Percentiles rank a stretch among this genome's conserved stretches.
Evolutionary conservation across 1,284 basidiomycete species (phyloP).

Genomic region (Malassezia restricta): DNA sequence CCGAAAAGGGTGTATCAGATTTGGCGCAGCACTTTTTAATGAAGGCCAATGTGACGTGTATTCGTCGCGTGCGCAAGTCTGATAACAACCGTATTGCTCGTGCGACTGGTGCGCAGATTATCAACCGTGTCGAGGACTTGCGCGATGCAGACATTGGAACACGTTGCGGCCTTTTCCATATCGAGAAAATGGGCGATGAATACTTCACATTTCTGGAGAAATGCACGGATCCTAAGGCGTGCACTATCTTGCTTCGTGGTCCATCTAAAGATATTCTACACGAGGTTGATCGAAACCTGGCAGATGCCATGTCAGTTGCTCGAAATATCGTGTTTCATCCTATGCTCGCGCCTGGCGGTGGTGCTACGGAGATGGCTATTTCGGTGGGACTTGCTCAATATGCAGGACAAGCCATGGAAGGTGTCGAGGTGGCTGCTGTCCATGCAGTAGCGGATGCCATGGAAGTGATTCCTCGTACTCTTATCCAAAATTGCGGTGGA

Average conservation of each 20-base stretch:
- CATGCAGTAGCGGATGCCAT: slow-evolving; percentile 86
- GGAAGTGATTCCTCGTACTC: slow-evolving; percentile 89
- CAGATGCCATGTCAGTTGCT: slow-evolving; percentile 93
- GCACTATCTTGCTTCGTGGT: slow-evolving; percentile 94
- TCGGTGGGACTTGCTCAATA: slow-evolving; percentile 75
- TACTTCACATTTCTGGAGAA: slow-evolving; percentile 87
- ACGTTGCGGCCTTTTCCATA: slow-evolving; percentile 81
- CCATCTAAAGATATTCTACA: slow-evolving; percentile 96
- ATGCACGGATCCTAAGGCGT: slow-evolving; percentile 86
- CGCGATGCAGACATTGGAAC: slow-evolving; percentile 84
- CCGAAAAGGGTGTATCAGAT: slow-evolving; percentile 91
- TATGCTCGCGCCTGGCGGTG: slow-evolving; percentile 76
- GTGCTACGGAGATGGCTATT: slow-evolving; percentile 96
- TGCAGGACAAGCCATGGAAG: slow-evolving; percentile 58
- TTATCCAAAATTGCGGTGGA: slow-evolving; percentile 90
- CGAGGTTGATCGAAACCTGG: slow-evolving; percentile 92
- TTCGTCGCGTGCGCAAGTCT: slow-evolving; percentile 89
- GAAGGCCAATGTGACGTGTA: slow-evolving; percentile 77
- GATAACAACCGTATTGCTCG: slow-evolving; percentile 98
- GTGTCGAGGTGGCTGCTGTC: slow-evolving; percentile 76
- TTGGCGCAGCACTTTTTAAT: slow-evolving; percentile 84
- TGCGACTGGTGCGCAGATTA: slow-evolving; percentile 87
- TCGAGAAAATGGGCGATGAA: slow-evolving; percentile 97
- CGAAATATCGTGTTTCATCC: slow-evolving; percentile 96
- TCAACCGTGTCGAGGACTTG: slow-evolving; percentile 90